A percentile compares a stretch with the other conserved stretches of the same genome.
phyloP scores from a whole-genome alignment of 2,329 filamentous ascomycete species.

The Neurospora sp. region DNA sequence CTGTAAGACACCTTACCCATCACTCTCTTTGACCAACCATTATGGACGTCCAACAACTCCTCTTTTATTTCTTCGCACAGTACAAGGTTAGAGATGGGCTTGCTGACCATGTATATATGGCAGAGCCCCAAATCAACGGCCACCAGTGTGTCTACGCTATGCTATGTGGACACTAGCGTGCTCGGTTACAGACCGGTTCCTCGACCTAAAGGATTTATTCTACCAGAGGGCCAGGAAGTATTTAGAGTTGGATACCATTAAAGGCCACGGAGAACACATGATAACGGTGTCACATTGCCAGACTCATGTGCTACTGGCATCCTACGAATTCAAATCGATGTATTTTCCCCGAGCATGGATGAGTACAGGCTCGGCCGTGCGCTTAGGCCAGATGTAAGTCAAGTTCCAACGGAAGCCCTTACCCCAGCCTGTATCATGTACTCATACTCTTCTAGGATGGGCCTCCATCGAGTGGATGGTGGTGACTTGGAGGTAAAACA shows the following conservation, averaged over 20 bases:
- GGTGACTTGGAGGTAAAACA: conserved; percentile 83
- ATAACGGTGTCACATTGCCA: conserved; percentile 82
- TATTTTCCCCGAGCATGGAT: conserved; percentile 95
- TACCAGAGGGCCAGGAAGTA: conserved; percentile 88
- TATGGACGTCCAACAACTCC: neutral
- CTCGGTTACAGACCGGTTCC: conserved; percentile 72
- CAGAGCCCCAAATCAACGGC: conserved; percentile 70
- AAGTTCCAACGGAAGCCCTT: neutral
- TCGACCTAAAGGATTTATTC: conserved; percentile 72
- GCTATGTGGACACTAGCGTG: conserved; percentile 96
- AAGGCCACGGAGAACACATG: conserved; percentile 81
- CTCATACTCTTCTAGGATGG: conserved; percentile 60
- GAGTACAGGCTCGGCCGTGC: conserved; percentile 72
- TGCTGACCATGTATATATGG: neutral
- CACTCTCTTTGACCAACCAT: conserved; percentile 1
- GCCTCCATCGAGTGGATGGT: conserved; percentile 79
- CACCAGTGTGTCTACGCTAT: conserved; percentile 81
- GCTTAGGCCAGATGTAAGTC: conserved; percentile 70
- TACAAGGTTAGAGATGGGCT: conserved; percentile 3
- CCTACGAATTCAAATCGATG: conserved; percentile 96
- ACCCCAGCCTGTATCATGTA: neutral
- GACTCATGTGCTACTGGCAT: conserved; percentile 67
- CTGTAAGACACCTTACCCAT: conserved; percentile 38
- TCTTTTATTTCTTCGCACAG: neutral
- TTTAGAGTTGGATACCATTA: conserved; percentile 80